Percentiles rank a stretch among this genome's conserved stretches.
phyloP scores from a whole-genome alignment of 2,329 filamentous ascomycete species.

The Fusarium aywerte region DNA sequence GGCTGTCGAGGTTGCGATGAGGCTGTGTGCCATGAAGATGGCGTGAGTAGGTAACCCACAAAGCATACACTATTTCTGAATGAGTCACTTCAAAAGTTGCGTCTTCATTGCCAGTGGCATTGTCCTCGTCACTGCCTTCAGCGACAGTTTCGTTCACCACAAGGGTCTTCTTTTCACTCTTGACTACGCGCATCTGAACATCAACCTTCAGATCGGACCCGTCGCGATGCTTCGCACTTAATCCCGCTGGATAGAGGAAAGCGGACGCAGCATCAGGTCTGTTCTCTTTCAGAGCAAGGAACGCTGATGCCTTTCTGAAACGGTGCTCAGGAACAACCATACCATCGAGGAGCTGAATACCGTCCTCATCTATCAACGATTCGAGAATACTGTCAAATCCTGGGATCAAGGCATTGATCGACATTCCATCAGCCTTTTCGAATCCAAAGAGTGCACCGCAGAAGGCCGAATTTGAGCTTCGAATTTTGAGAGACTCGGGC shows the following conservation, averaged over 20 bases:
- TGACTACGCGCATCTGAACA: slow-evolving; percentile 95
- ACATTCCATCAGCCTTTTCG: slow-evolving; percentile 81
- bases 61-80: slow-evolving; percentile 87
- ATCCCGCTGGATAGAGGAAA: slow-evolving; percentile 84
- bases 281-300: slow-evolving; percentile 85
- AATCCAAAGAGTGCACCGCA: slow-evolving; percentile 92
- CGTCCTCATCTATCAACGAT: slow-evolving; percentile 87
- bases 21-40: slow-evolving; percentile 83
- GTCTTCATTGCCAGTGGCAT: slow-evolving; percentile 53
- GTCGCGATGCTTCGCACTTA: slow-evolving; percentile 88
- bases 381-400: slow-evolving; percentile 86
- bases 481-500: slow-evolving; percentile 80
- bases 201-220: slow-evolving; percentile 93
- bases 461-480: slow-evolving; percentile 95
- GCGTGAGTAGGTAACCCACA: slow-evolving; percentile 97
- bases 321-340: slow-evolving; percentile 97
- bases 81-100: slow-evolving; percentile 61
- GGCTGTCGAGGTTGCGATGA: slow-evolving; percentile 68
- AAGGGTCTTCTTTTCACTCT: slow-evolving; percentile 78
- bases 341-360: slow-evolving; percentile 85
- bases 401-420: slow-evolving; percentile 83
- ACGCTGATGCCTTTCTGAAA: slow-evolving; percentile 87
- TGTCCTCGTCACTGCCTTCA: slow-evolving; percentile 68
- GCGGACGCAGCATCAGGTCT: slow-evolving; percentile 80
- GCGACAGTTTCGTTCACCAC: slow-evolving; percentile 72